phyloP scores from a whole-genome alignment of 306 rosid genomes.

The Quercus engelmannii region DNA sequence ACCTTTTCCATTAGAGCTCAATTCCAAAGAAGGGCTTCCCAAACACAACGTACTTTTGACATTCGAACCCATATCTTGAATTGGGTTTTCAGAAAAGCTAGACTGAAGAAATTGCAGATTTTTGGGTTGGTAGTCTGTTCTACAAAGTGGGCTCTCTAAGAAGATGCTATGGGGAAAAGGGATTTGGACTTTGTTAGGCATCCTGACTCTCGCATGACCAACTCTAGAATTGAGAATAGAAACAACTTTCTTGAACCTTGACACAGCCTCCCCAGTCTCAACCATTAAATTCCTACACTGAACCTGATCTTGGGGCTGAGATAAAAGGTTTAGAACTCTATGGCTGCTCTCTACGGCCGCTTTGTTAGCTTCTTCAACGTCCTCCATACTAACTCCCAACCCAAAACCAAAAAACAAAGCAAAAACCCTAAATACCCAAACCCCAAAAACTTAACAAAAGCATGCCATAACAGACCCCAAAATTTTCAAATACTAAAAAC shows the following conservation, averaged over 20 bases:
- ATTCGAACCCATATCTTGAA: slow-evolving; percentile 46
- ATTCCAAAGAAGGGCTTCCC: slow-evolving; percentile 66
- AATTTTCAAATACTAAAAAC: slow-evolving; percentile 14
- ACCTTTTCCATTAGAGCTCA: slow-evolving; percentile 64
- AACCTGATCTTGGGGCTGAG: slow-evolving; percentile 67
- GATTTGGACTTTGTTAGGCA: slow-evolving; percentile 42
- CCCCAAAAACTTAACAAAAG: slow-evolving; percentile 25
- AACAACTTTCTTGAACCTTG: slow-evolving; percentile 82
- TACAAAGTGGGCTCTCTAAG: slow-evolving; percentile 65
- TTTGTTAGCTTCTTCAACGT: slow-evolving; percentile 80
- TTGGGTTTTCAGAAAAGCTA: slow-evolving; percentile 47
- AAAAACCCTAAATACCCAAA: slow-evolving; percentile 18
- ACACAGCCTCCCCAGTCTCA: slow-evolving; percentile 86
- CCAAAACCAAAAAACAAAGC: neutral
- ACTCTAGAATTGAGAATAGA: slow-evolving; percentile 66
- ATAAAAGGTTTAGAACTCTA: slow-evolving; percentile 59
- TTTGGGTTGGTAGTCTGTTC: slow-evolving; percentile 37
- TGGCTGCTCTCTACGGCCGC: slow-evolving; percentile 81
- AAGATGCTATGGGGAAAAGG: slow-evolving; percentile 59
- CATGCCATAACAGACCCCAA: slow-evolving; percentile 23
- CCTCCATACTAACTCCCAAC: slow-evolving; percentile 53
- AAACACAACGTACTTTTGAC: slow-evolving; percentile 44
- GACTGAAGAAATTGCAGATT: slow-evolving; percentile 42
- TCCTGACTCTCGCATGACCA: slow-evolving; percentile 90
- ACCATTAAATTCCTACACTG: slow-evolving; percentile 52